Base-by-base conservation (phyloP, 495 filamentous ascomycete species). In the Neurospora tetraspora region DNA sequence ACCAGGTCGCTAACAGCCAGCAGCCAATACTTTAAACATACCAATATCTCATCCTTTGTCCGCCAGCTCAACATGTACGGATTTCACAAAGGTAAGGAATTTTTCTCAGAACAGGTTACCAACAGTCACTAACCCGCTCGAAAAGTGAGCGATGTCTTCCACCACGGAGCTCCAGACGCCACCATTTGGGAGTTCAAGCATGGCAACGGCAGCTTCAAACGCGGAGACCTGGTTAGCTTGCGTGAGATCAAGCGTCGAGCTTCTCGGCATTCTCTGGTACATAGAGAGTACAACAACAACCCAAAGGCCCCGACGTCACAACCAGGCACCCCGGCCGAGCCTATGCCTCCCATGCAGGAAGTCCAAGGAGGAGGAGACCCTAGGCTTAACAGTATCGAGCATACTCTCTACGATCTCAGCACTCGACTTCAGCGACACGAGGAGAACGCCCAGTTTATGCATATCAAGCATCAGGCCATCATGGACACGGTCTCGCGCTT, bases 101-200 rank as follows among this genome's bases (percentile, higher is more conserved):
- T 53, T 69, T 43, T 34, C 23, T 9, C 20, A 16, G 14, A 37
- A 3, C 27, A 11, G 16, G 36, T 39, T 38, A 14, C 2, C 7
- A 11, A n/a, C 34, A 36, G 71, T 27, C 53, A 65, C 37, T 39
- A 20, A 39, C 70, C 31, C 5, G 12, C 20, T 37, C 12, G 20
- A 36, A 31, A 75, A 99, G 96, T 98, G 76, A 97, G 96, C 87
- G 96, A 99, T 81, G 96, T 98, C 31, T 99, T 99, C 80, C 96
- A 98, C 79, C 97, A 93, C 45, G 94, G 96, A 14, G 92, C 91
- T n/a, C 94, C 96, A 4, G 96, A 99, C 77, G 92, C 95, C 69
- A 92, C 96, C 5, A 85, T 99, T 20, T 99, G 96, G 96, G 96
- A 99, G 80, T 99, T 99, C 80, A 99, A 98, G 82, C 96, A 99